Conservation (phyloP, 768 basidiomycete genomes). For the Auriculariales sp. region DNA sequence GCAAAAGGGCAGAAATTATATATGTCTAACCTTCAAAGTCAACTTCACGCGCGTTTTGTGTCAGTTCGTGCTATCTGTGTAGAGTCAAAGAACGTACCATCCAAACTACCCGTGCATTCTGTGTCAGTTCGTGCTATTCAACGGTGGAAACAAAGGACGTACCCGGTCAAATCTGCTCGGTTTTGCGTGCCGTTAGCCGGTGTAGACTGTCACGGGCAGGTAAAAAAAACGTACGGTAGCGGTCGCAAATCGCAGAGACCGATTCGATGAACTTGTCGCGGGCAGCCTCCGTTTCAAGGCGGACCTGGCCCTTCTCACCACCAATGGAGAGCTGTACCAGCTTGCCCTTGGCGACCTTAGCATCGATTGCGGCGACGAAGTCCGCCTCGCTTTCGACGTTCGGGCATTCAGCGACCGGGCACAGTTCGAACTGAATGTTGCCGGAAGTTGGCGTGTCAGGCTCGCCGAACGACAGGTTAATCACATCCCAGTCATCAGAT, state of each 20-base stretch:
- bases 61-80: too few relatives aligned
- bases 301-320: neutral
- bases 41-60: too few relatives aligned
- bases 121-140: too few relatives aligned
- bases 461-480: neutral
- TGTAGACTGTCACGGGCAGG: too few relatives aligned
- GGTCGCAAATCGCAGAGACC: neutral
- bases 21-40: too few relatives aligned
- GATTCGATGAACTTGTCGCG: neutral
- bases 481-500: neutral
- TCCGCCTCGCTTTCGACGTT: neutral
- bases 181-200: too few relatives aligned
- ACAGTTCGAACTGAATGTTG: neutral
- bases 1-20: too few relatives aligned
- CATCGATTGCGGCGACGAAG: neutral
- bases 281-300: neutral
- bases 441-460: neutral
- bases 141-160: too few relatives aligned
- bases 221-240: too few relatives aligned
- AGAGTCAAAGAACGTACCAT: too few relatives aligned
- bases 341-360: neutral
- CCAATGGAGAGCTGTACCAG: neutral
- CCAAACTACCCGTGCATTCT: too few relatives aligned
- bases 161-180: too few relatives aligned
- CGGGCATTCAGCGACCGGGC: neutral